Evolutionary conservation across 2,329 filamentous ascomycete species (phyloP), one percentile per base, ranked within the genome.

Genomic region (Colletotrichum trifolii): DNA sequence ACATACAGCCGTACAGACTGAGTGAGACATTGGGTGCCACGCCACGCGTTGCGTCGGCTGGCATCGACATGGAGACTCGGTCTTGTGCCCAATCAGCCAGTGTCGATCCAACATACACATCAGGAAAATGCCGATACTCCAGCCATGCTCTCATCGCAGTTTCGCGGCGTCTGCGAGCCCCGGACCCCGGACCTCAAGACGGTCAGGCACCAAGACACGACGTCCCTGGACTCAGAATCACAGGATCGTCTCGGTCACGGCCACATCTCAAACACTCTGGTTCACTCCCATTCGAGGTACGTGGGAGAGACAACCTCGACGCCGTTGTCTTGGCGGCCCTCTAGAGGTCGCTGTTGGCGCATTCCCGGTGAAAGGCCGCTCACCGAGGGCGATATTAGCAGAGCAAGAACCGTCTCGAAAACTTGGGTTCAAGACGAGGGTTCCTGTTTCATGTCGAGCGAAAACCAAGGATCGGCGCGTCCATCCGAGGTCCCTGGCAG

Each of bases 361-460:
- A 35, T 10, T 48, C 59, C 35, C 39, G 55, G 55, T 58, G 55
- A 62, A 53, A 40, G 43, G 62, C 54, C 38, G 46, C 58, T 65
- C 62, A 65, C 62, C 57, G 57, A 65, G 50, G 48, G 50, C 13
- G 13, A 15, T 4, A 25, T 25, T 25, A 25, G 25, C 25, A 25
- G 25, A 25, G 25, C 25, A 25, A 25, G 25, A 25, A 25, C 25
- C 25, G 25, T 39, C 46, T 58, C 55, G 46, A 25, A 55, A 46
- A 33, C 35, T 48, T 47, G 50, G 25, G 54, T 55, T 38, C 50
- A 65, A 55, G 57, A 55, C 62, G 57, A 65, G 62, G 57, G 57
- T 65, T 65, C 62, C 57, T 52, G 50, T 57, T 58, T 65, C 50
- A 35, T 54, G 50, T 65, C 46, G 57, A 58, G 50, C 61, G 50